phyloP scores from a whole-genome alignment of 2,329 filamentous ascomycete genomes.

The Nothomitra cinnamomea region DNA sequence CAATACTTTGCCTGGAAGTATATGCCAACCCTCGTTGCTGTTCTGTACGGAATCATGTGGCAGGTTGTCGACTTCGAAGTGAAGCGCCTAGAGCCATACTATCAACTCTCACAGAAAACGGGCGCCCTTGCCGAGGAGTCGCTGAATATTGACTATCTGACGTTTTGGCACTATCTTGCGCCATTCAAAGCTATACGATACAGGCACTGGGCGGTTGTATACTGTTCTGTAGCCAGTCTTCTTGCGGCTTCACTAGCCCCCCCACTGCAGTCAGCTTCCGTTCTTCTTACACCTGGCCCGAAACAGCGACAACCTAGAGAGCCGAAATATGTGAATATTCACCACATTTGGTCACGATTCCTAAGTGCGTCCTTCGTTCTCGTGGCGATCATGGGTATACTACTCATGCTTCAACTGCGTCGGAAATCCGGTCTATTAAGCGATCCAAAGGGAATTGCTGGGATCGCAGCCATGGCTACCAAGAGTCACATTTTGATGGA shows the following conservation, averaged over 20 bases:
- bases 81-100: slow-evolving; percentile 32
- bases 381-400: slow-evolving; percentile 39
- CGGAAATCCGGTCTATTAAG: slow-evolving; percentile 48
- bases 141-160: slow-evolving; percentile 59
- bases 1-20: slow-evolving; percentile 48
- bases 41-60: slow-evolving; percentile 31
- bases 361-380: slow-evolving; percentile 38
- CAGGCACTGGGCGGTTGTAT: slow-evolving; percentile 49
- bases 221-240: slow-evolving; percentile 46
- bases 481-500: slow-evolving; percentile 56
- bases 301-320: slow-evolving; percentile 26
- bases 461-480: slow-evolving; percentile 59
- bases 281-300: slow-evolving; percentile 39
- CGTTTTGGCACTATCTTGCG: slow-evolving; percentile 46
- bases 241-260: slow-evolving; percentile 53
- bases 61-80: slow-evolving; percentile 33
- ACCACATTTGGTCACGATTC: slow-evolving; percentile 41
- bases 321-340: slow-evolving; percentile 38
- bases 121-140: slow-evolving; percentile 47
- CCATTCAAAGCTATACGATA: slow-evolving; percentile 45
- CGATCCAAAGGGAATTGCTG: slow-evolving; percentile 57
- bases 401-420: slow-evolving; percentile 43
- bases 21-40: slow-evolving; percentile 28
- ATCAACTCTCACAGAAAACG: slow-evolving; percentile 40
- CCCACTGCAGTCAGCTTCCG: slow-evolving; percentile 45